These are phyloP conservation scores for Colletotrichum truncatum DNA, from an alignment of 2,329 filamentous ascomycete species.

Conservation along the genomic window DNA sequence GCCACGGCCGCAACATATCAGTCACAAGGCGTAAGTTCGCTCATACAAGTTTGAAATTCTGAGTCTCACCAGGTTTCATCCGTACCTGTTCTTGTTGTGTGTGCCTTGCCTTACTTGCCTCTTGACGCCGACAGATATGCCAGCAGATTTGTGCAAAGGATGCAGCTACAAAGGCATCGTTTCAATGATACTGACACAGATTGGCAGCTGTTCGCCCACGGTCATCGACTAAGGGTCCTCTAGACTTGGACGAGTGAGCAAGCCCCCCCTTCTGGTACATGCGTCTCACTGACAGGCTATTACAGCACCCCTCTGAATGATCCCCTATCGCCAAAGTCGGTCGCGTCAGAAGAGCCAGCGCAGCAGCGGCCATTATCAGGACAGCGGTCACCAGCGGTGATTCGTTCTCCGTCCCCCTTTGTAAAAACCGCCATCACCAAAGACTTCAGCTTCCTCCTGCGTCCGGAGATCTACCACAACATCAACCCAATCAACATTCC, in stretches of 20 bases:
- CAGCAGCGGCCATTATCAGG: constrained; percentile 30
- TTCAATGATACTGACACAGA: neutral
- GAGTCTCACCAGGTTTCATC: neutral
- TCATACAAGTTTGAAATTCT: too few species aligned
- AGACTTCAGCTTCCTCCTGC: constrained; percentile 83
- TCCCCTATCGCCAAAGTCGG: constrained; percentile 28
- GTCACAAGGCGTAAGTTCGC: constrained; percentile 22
- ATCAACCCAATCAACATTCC: constrained; percentile 72
- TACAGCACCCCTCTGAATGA: constrained; percentile 31
- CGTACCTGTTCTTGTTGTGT: neutral
- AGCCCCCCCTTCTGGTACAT: constrained; percentile 11
- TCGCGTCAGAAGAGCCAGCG: constrained; percentile 29
- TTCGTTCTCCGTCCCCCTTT: constrained; percentile 44
- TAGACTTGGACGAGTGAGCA: constrained; percentile 80
- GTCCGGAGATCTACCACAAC: constrained; percentile 84
- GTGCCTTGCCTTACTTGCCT: too few species aligned
- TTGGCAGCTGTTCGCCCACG: constrained; percentile 65
- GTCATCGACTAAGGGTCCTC: constrained; percentile 79
- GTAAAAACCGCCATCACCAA: constrained; percentile 56
- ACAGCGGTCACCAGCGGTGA: constrained; percentile 34
- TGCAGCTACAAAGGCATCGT: neutral
- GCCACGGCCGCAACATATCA: constrained; percentile 27
- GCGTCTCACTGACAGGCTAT: constrained; percentile 31
- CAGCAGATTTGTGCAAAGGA: neutral
- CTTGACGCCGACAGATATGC: too few species aligned